Evolutionary conservation across 2,329 filamentous ascomycete species (phyloP).

Genomic region (Fusarium ramigenum): DNA sequence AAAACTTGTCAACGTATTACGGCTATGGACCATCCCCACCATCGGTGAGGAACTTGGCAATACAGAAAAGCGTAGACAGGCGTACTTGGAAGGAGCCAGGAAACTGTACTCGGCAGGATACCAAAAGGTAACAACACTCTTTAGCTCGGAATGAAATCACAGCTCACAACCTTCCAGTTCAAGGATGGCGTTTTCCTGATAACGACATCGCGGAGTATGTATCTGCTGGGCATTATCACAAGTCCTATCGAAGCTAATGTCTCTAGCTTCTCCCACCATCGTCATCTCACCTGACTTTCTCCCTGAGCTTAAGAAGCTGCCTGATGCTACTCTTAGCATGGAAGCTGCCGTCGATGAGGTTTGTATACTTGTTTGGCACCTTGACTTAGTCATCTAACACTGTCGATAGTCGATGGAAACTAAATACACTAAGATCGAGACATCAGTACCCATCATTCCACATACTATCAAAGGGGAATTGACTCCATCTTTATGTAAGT

Average conservation of each 20-base stretch:
- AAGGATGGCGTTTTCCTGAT: constrained; percentile 22
- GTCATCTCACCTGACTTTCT: constrained; percentile 26
- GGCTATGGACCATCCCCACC: constrained; percentile 12
- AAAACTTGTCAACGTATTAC: fast-evolving
- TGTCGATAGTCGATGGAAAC: background rate
- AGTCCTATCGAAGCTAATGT: background rate
- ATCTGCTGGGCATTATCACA: fast-evolving
- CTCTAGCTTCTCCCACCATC: constrained; percentile 11
- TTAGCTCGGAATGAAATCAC: fast-evolving
- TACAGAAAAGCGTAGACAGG: constrained; percentile 20
- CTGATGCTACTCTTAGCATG: constrained; percentile 22
- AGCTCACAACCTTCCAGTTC: background rate
- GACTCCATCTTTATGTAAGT: background rate
- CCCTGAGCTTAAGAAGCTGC: constrained; percentile 21
- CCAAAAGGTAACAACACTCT: background rate
- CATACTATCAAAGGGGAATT: background rate
- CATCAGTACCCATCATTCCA: background rate
- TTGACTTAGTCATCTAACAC: background rate
- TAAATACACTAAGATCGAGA: background rate
- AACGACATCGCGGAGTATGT: constrained; percentile 23
- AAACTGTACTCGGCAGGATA: constrained; percentile 21
- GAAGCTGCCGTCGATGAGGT: constrained; percentile 29
- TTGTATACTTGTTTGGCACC: fast-evolving
- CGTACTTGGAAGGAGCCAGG: constrained; percentile 21
- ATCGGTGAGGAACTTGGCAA: constrained; percentile 10